Evolutionary conservation across 139 green algal genomes (phyloP).

Genomic region (Zygnema circumcarinatum): DNA sequence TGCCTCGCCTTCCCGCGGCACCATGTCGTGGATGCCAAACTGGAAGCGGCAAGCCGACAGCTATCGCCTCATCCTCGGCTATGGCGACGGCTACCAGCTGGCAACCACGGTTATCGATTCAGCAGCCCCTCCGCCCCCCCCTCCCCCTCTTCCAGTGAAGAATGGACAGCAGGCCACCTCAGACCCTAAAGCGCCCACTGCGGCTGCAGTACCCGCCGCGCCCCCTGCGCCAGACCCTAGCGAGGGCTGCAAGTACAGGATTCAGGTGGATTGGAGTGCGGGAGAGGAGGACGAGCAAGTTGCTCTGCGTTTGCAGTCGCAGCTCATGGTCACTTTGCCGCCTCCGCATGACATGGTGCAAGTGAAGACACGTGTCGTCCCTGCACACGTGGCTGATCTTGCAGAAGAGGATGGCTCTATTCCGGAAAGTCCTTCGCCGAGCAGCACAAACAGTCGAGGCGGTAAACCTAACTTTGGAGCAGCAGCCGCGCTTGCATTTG

Average conservation of each 20-base stretch:
- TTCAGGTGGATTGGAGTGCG: constrained; percentile 38
- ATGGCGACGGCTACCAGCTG: constrained; percentile 12
- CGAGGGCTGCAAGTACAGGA: neutral
- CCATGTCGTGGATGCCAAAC: constrained; percentile 43
- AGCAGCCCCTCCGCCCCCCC: neutral
- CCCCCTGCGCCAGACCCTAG: too few relatives aligned
- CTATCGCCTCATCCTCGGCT: constrained; percentile 49
- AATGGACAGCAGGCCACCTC: neutral
- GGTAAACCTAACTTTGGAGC: neutral
- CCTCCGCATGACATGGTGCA: constrained; percentile 32
- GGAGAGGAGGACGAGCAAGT: constrained; percentile 55
- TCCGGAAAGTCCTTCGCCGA: neutral
- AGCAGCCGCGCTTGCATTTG: neutral
- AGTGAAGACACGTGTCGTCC: neutral
- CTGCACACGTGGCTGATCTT: too few relatives aligned
- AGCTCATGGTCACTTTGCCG: constrained; percentile 53
- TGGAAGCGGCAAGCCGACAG: constrained; percentile 52
- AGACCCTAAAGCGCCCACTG: neutral
- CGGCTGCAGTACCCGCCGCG: too few relatives aligned
- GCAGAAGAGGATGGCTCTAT: neutral
- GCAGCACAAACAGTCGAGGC: neutral
- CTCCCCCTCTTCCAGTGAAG: neutral
- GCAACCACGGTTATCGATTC: neutral
- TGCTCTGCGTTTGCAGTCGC: constrained; percentile 47
- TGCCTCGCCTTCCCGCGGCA: too few relatives aligned